A percentile compares a stretch with the other conserved stretches of the same genome.
phyloP scores from a whole-genome alignment of 441 rosid genomes.

The Adansonia madagascariensis region DNA sequence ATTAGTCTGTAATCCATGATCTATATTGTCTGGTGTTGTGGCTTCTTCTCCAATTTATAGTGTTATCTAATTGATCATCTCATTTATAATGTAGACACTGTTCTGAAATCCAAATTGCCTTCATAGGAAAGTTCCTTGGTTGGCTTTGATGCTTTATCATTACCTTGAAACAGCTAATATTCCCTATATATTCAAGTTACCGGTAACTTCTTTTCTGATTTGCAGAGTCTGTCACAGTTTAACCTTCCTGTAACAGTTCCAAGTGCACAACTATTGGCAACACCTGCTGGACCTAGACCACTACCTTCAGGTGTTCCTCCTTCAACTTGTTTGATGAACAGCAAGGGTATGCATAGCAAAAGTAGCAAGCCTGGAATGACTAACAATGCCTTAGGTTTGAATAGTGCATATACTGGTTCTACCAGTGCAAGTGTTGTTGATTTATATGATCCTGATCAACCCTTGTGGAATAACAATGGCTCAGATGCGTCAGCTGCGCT shows the following conservation, averaged over 20 bases:
- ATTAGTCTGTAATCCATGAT: not conserved
- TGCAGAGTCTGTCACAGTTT: slow-evolving; percentile 97
- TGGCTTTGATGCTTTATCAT: slow-evolving; percentile 9
- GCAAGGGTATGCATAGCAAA: slow-evolving; percentile 62
- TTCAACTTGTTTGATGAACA: slow-evolving; percentile 45
- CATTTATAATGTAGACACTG: not conserved
- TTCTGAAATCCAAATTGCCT: slow-evolving; percentile 20
- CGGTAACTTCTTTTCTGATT: slow-evolving; percentile 34
- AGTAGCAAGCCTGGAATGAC: slow-evolving; percentile 58
- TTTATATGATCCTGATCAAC: slow-evolving; percentile 99
- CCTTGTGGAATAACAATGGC: slow-evolving; percentile 82
- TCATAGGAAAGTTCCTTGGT: not conserved
- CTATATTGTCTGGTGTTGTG: slow-evolving; percentile 8
- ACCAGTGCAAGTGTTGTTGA: slow-evolving; percentile 62
- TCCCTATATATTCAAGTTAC: not conserved
- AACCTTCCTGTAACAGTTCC: slow-evolving; percentile 95
- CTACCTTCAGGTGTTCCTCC: slow-evolving; percentile 58
- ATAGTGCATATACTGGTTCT: slow-evolving; percentile 58
- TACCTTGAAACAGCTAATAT: not conserved
- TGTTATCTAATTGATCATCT: not conserved
- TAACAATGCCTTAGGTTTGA: slow-evolving; percentile 63
- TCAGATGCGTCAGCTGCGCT: slow-evolving; percentile 65
- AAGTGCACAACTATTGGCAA: slow-evolving; percentile 66
- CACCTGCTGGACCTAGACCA: slow-evolving; percentile 60
- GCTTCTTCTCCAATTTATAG: not conserved